Evolutionary conservation across 2,329 filamentous ascomycete species (phyloP).

Genomic region (Nigrospora osmanthi): DNA sequence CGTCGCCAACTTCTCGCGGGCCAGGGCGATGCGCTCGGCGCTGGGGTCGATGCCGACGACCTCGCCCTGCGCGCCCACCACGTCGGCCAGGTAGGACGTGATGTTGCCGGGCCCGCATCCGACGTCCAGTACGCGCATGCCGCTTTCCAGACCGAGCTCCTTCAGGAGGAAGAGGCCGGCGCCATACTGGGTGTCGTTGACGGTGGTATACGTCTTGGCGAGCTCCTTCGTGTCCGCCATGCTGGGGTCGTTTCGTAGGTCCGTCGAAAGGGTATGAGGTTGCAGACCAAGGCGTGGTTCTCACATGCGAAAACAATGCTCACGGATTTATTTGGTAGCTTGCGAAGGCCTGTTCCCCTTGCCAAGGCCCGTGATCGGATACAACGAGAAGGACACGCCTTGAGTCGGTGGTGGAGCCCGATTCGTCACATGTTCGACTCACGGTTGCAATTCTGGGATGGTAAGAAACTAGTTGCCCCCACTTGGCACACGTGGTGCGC

Average conservation of each 20-base stretch:
- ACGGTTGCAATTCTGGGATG: no score
- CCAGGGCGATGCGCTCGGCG: slow-evolving; percentile 15
- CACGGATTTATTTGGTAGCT: no score
- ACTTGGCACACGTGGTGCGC: no score
- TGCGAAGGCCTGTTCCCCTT: no score
- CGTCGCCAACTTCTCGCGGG: neutral
- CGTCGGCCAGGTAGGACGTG: slow-evolving; percentile 13
- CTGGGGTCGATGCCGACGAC: slow-evolving; percentile 25
- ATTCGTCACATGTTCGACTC: no score
- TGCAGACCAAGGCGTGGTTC: no score
- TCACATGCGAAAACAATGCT: no score
- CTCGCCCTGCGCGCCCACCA: slow-evolving; percentile 9
- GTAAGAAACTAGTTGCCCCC: no score
- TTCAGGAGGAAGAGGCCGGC: slow-evolving; percentile 15
- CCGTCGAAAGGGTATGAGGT: no score
- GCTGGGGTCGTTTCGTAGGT: neutral
- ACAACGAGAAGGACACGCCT: no score
- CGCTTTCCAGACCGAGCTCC: slow-evolving; percentile 9
- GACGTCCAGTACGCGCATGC: slow-evolving; percentile 20
- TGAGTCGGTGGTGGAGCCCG: no score
- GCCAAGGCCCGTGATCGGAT: no score
- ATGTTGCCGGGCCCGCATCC: slow-evolving; percentile 24
- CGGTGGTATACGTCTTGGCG: slow-evolving; percentile 15
- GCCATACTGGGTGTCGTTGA: slow-evolving; percentile 15
- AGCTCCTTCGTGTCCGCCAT: slow-evolving; percentile 16